A percentile compares a stretch with the other conserved stretches of the same genome.
These are phyloP conservation scores for Monosporascus sp. DNA, from an alignment of 2,329 filamentous ascomycete species.

Conservation along the genomic window DNA sequence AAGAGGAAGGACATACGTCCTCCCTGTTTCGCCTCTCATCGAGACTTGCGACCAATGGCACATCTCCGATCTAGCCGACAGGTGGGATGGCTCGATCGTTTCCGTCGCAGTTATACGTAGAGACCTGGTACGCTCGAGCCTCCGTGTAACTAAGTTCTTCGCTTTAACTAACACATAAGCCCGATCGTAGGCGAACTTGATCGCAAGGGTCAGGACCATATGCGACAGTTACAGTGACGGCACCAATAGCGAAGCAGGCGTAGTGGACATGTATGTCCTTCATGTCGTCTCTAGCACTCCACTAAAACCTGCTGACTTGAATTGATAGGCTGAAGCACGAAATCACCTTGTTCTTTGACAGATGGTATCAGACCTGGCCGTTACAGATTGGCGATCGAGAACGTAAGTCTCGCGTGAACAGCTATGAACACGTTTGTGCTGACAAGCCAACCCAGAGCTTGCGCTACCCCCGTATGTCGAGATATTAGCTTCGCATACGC, in stretches of 20 bases:
- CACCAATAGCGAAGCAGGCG: slow-evolving; percentile 43
- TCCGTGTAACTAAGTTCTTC: background rate
- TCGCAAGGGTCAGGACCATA: slow-evolving; percentile 51
- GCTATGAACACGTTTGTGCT: slow-evolving; percentile 1
- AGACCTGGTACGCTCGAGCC: slow-evolving; percentile 47
- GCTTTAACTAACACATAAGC: background rate
- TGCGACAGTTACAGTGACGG: slow-evolving; percentile 52
- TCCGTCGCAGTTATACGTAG: slow-evolving; percentile 66
- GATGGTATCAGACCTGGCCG: slow-evolving; percentile 43
- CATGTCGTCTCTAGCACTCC: no score
- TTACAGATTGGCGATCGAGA: slow-evolving; percentile 41
- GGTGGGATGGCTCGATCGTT: slow-evolving; percentile 64
- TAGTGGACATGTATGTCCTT: slow-evolving; percentile 46
- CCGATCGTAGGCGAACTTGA: slow-evolving; percentile 44
- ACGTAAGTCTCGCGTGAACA: slow-evolving; percentile 27
- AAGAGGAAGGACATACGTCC: slow-evolving; percentile 61
- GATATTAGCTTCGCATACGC: slow-evolving; percentile 67
- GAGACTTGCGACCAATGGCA: slow-evolving; percentile 68
- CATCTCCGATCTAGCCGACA: slow-evolving; percentile 55
- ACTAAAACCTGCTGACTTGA: background rate
- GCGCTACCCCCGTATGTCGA: slow-evolving; percentile 68
- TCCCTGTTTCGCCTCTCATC: slow-evolving; percentile 61
- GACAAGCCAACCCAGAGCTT: slow-evolving; percentile 34
- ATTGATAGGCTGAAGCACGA: slow-evolving; percentile 24
- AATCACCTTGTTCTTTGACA: slow-evolving; percentile 27